phyloP scores from a whole-genome alignment of 768 basidiomycete species.

The Panus rudis region DNA sequence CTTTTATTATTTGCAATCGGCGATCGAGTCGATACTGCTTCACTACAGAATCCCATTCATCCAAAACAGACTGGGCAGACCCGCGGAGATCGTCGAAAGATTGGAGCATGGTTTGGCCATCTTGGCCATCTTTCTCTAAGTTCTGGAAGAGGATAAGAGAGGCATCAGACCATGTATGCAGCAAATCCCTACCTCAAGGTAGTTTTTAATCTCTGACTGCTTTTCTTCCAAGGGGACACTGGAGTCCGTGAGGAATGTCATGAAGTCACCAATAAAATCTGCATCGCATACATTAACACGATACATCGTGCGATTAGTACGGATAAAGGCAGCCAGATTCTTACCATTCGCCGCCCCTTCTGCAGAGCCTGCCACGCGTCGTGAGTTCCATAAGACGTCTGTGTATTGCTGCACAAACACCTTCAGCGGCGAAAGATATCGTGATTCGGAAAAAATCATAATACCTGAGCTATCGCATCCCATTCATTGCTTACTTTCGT shows the following conservation, averaged over 20 bases:
- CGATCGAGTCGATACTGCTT: no score
- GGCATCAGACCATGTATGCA: no score
- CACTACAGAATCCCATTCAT: no score
- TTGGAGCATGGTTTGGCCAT: no score
- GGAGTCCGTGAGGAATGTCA: not conserved
- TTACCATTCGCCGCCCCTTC: not conserved
- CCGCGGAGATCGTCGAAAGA: no score
- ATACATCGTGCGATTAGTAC: not conserved
- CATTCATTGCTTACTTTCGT: not conserved
- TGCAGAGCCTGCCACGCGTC: not conserved
- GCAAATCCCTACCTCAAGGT: not conserved
- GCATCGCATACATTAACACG: no score
- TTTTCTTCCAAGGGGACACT: not conserved
- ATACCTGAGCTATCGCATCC: not conserved
- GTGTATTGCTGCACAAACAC: conserved; percentile 30
- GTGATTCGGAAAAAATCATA: not conserved
- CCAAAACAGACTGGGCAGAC: no score
- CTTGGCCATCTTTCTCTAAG: no score
- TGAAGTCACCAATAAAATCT: not conserved
- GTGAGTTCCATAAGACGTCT: not conserved
- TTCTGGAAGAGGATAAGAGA: no score
- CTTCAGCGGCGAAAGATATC: conserved; percentile 12
- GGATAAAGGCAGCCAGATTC: not conserved
- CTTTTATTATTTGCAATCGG: no score
- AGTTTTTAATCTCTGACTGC: not conserved